Conservation (phyloP, 202 grass and related monocot genomes). For the Eragrostis tef region DNA sequence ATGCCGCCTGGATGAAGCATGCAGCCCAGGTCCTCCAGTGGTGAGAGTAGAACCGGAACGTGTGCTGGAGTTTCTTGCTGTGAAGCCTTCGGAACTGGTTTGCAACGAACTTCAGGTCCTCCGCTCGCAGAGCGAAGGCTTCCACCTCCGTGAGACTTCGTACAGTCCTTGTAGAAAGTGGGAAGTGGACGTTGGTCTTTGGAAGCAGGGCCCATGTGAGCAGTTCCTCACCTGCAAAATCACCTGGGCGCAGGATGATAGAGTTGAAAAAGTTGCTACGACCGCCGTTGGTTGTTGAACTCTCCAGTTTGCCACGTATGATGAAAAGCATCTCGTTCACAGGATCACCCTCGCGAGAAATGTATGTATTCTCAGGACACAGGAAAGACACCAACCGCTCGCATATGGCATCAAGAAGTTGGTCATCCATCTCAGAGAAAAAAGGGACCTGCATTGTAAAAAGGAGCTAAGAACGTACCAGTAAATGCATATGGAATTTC, state of each 20-base stretch:
- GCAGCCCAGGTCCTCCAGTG: slow-evolving; percentile 83
- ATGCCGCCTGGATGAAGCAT: slow-evolving; percentile 88
- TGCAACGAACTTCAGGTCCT: slow-evolving; percentile 83
- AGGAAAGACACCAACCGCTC: slow-evolving; percentile 72
- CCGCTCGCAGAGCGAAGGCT: slow-evolving; percentile 71
- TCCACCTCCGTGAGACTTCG: slow-evolving; percentile 72
- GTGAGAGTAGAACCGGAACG: slow-evolving; percentile 84
- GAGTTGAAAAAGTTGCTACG: slow-evolving; percentile 74
- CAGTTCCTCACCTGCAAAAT: slow-evolving; percentile 85
- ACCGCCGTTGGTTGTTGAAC: slow-evolving; percentile 74
- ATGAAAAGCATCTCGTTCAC: slow-evolving; percentile 91
- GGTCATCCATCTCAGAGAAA: slow-evolving; percentile 87
- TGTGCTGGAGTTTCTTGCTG: slow-evolving; percentile 93
- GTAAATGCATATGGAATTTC: not conserved
- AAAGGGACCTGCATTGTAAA: slow-evolving; percentile 73
- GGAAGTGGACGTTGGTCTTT: slow-evolving; percentile 61
- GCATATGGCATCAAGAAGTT: slow-evolving; percentile 80
- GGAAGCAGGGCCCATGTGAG: slow-evolving; percentile 84
- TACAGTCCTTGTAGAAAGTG: slow-evolving; percentile 65
- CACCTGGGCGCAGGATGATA: slow-evolving; percentile 54
- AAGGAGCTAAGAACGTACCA: slow-evolving; percentile 23
- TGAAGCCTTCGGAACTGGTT: slow-evolving; percentile 86
- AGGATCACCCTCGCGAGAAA: slow-evolving; percentile 84
- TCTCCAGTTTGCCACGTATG: slow-evolving; percentile 78
- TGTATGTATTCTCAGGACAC: slow-evolving; percentile 72